A percentile compares a stretch with the other conserved stretches of the same genome.
Evolutionary conservation across 352 stramenopile species (phyloP).

Genomic region (Plasmopara muralis): DNA sequence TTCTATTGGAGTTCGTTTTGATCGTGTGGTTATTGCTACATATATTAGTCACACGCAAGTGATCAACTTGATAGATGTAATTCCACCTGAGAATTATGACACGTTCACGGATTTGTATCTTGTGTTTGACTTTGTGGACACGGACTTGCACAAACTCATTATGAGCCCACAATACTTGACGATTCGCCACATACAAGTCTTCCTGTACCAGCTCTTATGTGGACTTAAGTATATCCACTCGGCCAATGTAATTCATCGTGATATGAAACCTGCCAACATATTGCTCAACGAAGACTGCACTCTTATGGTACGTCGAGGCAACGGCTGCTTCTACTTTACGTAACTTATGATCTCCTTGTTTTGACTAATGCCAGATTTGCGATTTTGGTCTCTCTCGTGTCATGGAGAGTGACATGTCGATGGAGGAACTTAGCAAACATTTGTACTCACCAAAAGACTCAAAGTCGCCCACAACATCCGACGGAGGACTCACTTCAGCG

Average conservation of each 20-base stretch:
- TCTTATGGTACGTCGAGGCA: slow-evolving; percentile 44
- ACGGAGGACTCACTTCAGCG: slow-evolving; percentile 48
- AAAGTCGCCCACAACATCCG: slow-evolving; percentile 71
- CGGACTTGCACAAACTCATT: slow-evolving; percentile 92
- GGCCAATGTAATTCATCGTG: slow-evolving; percentile 83
- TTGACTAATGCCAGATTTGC: slow-evolving; percentile 42
- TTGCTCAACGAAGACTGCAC: slow-evolving; percentile 84
- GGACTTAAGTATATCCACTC: slow-evolving; percentile 96
- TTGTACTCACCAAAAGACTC: slow-evolving; percentile 73
- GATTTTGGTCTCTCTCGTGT: slow-evolving; percentile 83
- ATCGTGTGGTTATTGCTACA: background rate
- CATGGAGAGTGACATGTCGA: slow-evolving; percentile 66
- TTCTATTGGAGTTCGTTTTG: background rate
- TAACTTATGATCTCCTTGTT: background rate
- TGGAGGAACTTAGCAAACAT: slow-evolving; percentile 71
- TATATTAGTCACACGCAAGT: slow-evolving; percentile 60
- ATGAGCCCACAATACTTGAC: slow-evolving; percentile 90
- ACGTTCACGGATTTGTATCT: slow-evolving; percentile 89
- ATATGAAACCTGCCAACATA: slow-evolving; percentile 88
- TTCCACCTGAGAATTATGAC: slow-evolving; percentile 75
- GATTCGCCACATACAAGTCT: slow-evolving; percentile 95
- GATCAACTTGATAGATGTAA: slow-evolving; percentile 78
- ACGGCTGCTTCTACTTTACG: background rate
- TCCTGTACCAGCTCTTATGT: slow-evolving; percentile 93
- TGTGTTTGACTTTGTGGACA: slow-evolving; percentile 91